These are phyloP conservation scores for Hanseniaspora sp. DNA, from an alignment of 1,139 yeast genomes.

Conservation along the genomic window DNA sequence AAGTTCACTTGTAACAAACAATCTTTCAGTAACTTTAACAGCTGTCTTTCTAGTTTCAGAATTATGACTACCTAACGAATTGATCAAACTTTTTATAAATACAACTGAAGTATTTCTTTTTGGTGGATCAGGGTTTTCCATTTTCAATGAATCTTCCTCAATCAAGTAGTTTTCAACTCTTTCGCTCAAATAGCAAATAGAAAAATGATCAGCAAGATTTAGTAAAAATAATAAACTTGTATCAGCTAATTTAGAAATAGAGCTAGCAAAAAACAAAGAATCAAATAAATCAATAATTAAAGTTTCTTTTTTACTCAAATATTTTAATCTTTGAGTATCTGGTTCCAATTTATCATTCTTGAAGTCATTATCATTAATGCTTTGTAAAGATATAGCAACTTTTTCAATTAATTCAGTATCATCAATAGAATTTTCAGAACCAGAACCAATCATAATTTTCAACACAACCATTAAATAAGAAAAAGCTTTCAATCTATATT, in stretches of 20 bases:
- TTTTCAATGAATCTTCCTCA: conserved; percentile 57
- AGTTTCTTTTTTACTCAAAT: conserved; percentile 45
- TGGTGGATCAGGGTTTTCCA: conserved; percentile 60
- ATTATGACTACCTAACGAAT: conserved; percentile 71
- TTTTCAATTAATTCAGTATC: conserved; percentile 43
- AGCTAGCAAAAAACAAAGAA: conserved; percentile 60
- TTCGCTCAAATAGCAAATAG: conserved; percentile 63
- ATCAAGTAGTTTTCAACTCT: conserved; percentile 60
- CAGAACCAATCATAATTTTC: conserved; percentile 43
- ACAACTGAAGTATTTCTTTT: conserved; percentile 60
- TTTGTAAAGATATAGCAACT: conserved; percentile 39
- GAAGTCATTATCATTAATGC: conserved; percentile 37
- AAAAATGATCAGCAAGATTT: conserved; percentile 67
- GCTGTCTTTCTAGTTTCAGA: conserved; percentile 63
- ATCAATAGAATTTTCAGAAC: conserved; percentile 35
- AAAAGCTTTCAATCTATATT: conserved; percentile 68
- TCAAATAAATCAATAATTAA: conserved; percentile 46
- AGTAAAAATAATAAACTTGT: conserved; percentile 55
- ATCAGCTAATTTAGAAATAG: conserved; percentile 61
- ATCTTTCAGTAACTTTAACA: conserved; percentile 48
- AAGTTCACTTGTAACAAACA: conserved; percentile 51
- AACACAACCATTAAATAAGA: conserved; percentile 56
- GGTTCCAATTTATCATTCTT: conserved; percentile 16
- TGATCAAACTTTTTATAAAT: conserved; percentile 61
- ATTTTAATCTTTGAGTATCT: conserved; percentile 27